Conservation (phyloP, 208 protist species). For the Tritrichomonas foetus region DNA sequence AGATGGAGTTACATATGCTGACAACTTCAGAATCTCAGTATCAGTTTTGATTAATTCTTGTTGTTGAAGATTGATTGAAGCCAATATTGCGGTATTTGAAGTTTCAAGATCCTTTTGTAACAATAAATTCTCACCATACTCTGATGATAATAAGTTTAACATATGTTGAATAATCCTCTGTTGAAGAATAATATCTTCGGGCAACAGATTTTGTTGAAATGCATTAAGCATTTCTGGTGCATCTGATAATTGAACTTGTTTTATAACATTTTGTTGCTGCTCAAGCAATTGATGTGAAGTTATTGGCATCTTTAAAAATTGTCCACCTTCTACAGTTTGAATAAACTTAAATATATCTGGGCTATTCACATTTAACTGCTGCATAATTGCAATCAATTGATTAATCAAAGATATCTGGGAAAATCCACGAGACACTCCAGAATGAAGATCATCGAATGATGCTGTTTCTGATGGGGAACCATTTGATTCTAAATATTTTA, state of each 20-base stretch:
- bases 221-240: not conserved
- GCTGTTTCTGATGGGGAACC: too few species aligned
- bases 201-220: not conserved
- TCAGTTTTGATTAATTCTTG: not conserved
- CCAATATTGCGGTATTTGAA: not conserved
- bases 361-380: not conserved
- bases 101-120: not conserved
- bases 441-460: not conserved
- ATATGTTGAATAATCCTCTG: not conserved
- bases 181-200: not conserved
- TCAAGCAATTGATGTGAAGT: not conserved
- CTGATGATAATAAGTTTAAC: not conserved
- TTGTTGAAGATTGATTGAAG: not conserved
- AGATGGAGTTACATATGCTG: not conserved
- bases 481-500: not conserved
- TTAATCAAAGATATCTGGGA: not conserved
- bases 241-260: not conserved
- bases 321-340: not conserved
- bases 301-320: not conserved
- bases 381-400: not conserved
- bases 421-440: not conserved
- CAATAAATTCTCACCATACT: not conserved
- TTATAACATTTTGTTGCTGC: not conserved
- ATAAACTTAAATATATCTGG: not conserved
- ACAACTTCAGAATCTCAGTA: not conserved